Evolutionary conservation across 2,329 filamentous ascomycete species (phyloP), one percentile per base, ranked within the genome.

Genomic region (Penicillium carneum): DNA sequence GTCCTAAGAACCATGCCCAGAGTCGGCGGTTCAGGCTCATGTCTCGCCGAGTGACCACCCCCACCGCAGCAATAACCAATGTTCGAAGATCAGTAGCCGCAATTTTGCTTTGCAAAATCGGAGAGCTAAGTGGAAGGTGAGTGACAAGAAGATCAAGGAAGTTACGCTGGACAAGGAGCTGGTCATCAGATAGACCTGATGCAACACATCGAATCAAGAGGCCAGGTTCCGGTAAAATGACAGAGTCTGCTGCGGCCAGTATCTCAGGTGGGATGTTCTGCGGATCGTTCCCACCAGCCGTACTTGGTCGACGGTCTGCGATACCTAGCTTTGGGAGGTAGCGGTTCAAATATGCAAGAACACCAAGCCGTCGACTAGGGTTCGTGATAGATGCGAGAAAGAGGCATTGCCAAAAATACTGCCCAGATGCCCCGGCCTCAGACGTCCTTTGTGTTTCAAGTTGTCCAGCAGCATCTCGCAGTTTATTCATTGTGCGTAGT

Each of bases 331-430:
- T 89, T 20, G 96, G 95, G 33, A 99, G 81, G 70, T 87, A 88
- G 60, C 93, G 89, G 50, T 87, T 84, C 42, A 99, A 82, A 76
- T 96, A 99, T 34, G 93, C 93, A 61, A 99, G 82, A 41, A 93
- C 93, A 29, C 95, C 95, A 65, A 91, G 88, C 57, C 95, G 88
- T 63, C 94, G 86, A 63, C 89, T 93, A 43, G 92, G 86, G 71
- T 93, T 94, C 0, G 95, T 97, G 62, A 99, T 95, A 18, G 92
- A 90, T 10, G 94, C 92, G 18, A 99, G 82, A 72, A 99, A 98
- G 73, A 99, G 90, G 75, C 93, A 97, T 79, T 99, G 95, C 95
- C 95, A 99, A 76, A 98, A 99, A 76, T 95, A 97, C 66, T 91
- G 91, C 67, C 93, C 91, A 10, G 88, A 88, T 9, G 84, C 84